Conservation (phyloP, 768 basidiomycete species). For the Porphyrellus cyaneotinctus region DNA sequence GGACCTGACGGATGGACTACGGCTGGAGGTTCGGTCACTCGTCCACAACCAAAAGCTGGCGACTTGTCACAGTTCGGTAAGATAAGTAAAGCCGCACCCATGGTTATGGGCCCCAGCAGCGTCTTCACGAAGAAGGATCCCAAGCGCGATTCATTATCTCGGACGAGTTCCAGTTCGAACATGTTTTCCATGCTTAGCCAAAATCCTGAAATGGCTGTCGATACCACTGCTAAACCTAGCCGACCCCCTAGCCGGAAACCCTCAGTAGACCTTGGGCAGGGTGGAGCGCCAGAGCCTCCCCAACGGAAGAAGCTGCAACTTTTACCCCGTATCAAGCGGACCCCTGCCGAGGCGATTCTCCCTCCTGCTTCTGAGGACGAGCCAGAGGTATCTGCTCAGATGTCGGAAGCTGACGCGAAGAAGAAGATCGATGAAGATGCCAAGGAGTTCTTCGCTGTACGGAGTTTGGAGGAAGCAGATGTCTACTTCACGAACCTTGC, state of each 20-base stretch:
- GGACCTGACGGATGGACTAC: slow-evolving; percentile 90
- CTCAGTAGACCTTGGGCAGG: slow-evolving; percentile 46
- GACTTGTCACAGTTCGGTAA: slow-evolving; percentile 88
- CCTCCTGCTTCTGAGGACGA: slow-evolving; percentile 49
- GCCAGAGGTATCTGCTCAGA: slow-evolving; percentile 41
- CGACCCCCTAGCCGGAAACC: slow-evolving; percentile 47
- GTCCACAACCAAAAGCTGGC: slow-evolving; percentile 72
- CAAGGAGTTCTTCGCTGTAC: slow-evolving; percentile 84
- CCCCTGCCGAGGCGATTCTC: slow-evolving; percentile 45
- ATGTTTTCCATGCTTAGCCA: slow-evolving; percentile 86
- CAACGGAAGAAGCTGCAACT: slow-evolving; percentile 73
- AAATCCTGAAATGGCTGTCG: slow-evolving; percentile 51
- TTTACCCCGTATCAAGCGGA: slow-evolving; percentile 66
- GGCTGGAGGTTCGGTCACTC: slow-evolving; percentile 46
- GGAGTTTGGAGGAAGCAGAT: slow-evolving; percentile 84
- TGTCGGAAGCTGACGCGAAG: slow-evolving; percentile 65
- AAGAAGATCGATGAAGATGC: slow-evolving; percentile 76
- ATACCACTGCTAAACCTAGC: slow-evolving; percentile 50
- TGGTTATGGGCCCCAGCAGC: slow-evolving; percentile 80
- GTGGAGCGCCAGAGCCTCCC: slow-evolving; percentile 42
- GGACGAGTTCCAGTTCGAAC: slow-evolving; percentile 75
- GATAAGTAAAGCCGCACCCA: slow-evolving; percentile 64
- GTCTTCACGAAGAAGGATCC: slow-evolving; percentile 75
- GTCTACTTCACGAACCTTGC: slow-evolving; percentile 79
- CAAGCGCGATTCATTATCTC: slow-evolving; percentile 72